Conservation (phyloP, 371 early-diverging fungal genomes). For the Mucor mucedo region DNA sequence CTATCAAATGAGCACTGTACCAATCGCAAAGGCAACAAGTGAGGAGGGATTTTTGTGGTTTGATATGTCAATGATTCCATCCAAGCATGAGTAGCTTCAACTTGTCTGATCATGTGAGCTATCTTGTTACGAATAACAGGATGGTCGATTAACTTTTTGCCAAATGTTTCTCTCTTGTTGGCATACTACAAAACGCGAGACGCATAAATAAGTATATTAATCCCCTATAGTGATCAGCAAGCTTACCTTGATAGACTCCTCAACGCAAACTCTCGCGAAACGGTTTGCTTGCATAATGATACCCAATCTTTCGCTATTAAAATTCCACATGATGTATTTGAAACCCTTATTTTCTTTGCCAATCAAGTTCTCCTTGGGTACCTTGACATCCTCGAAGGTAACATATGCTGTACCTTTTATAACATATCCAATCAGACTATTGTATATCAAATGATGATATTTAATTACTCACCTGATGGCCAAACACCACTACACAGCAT, state of each 20-base stretch:
- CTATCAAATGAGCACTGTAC: too few relatives aligned
- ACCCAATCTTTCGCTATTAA: constrained; percentile 78
- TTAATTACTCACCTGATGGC: constrained; percentile 65
- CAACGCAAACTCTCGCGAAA: constrained; percentile 82
- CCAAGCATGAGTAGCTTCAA: constrained; percentile 78
- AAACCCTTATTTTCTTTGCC: constrained; percentile 88
- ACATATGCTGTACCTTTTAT: constrained; percentile 56
- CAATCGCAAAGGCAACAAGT: constrained; percentile 62
- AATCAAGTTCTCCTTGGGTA: constrained; percentile 79
- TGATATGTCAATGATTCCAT: constrained; percentile 62
- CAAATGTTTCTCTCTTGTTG: constrained; percentile 84
- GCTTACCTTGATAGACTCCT: constrained; percentile 72
- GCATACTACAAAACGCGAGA: constrained; percentile 53
- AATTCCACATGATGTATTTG: constrained; percentile 77
- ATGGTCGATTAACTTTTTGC: constrained; percentile 74
- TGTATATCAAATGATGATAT: not conserved
- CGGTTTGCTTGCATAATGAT: constrained; percentile 83
- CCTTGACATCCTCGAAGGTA: constrained; percentile 82
- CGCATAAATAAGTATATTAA: constrained; percentile 24
- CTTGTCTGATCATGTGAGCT: constrained; percentile 73
- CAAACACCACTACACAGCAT: constrained; percentile 83
- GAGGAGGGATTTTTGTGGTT: constrained; percentile 52
- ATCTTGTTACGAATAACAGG: constrained; percentile 72
- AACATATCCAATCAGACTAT: not conserved
- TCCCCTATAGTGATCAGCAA: not conserved